Conservation (phyloP, 169 alveolate genomes). For the Cryptosporidium xiaoi region DNA sequence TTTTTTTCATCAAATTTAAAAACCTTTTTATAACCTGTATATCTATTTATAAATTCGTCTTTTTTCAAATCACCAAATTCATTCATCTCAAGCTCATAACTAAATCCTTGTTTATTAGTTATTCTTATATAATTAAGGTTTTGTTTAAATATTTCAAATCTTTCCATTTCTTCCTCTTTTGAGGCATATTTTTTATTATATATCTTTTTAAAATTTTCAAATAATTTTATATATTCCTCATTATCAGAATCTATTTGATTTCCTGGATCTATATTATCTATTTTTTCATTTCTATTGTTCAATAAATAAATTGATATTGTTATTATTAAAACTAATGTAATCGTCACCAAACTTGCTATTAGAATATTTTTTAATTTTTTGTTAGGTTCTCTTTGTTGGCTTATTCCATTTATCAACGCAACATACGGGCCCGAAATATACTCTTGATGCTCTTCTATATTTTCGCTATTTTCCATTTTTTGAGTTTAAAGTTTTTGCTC, state of each 20-base stretch:
- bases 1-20: not conserved
- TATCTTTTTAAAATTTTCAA: conserved; percentile 55
- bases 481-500: not conserved
- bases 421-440: conserved; percentile 63
- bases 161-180: conserved; percentile 51
- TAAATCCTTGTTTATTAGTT: conserved; percentile 75
- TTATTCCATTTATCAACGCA: conserved; percentile 59
- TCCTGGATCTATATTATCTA: conserved; percentile 35
- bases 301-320: conserved; percentile 7
- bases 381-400: conserved; percentile 57
- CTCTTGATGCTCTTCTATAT: conserved; percentile 64
- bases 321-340: conserved; percentile 17
- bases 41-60: conserved; percentile 75
- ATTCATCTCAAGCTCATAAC: conserved; percentile 75
- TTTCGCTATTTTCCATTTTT: conserved; percentile 30
- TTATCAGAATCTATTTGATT: conserved; percentile 9
- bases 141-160: conserved; percentile 73
- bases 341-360: conserved; percentile 29
- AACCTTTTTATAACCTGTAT: conserved; percentile 67
- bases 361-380: conserved; percentile 33
- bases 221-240: conserved; percentile 6
- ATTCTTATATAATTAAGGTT: conserved; percentile 69
- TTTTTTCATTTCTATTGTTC: conserved; percentile 18
- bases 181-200: conserved; percentile 70
- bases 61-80: conserved; percentile 77